These are phyloP conservation scores for Pythium periplocum DNA, from an alignment of 352 stramenopile genomes.

Conservation along the genomic window DNA sequence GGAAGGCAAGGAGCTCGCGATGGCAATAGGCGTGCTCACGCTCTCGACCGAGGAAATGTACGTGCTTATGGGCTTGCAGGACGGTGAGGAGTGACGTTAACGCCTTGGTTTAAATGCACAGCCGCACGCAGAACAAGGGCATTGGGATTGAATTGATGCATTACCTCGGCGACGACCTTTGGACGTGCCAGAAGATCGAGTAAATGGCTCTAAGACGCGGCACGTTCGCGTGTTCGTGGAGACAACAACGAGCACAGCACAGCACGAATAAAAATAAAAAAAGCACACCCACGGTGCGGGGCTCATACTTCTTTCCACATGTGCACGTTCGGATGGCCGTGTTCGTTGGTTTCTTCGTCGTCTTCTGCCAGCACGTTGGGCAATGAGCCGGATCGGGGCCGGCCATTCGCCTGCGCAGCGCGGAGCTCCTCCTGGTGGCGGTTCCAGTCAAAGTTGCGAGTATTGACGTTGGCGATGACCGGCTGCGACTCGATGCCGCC, in stretches of 20 bases:
- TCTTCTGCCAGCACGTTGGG: slow-evolving; percentile 17
- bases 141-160: slow-evolving; percentile 96
- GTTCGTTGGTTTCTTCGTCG: background rate
- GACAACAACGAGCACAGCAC: no score
- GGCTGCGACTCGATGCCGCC: slow-evolving; percentile 74
- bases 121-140: slow-evolving; percentile 94
- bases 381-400: slow-evolving; percentile 32
- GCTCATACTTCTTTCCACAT: slow-evolving; percentile 34
- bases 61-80: slow-evolving; percentile 4
- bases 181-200: slow-evolving; percentile 79
- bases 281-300: background rate
- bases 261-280: no score
- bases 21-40: slow-evolving; percentile 95
- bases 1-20: slow-evolving; percentile 95
- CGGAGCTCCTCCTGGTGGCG: slow-evolving; percentile 23
- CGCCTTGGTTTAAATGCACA: slow-evolving; percentile 16
- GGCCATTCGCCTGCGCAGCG: background rate
- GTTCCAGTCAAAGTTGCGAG: slow-evolving; percentile 81
- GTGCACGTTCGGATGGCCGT: slow-evolving; percentile 6
- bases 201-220: slow-evolving; percentile 19
- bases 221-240: no score
- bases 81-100: no score
- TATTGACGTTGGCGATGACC: slow-evolving; percentile 70
- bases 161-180: slow-evolving; percentile 97
- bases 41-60: slow-evolving; percentile 97